phyloP scores from a whole-genome alignment of 495 filamentous ascomycete species.

The Podospora comata region DNA sequence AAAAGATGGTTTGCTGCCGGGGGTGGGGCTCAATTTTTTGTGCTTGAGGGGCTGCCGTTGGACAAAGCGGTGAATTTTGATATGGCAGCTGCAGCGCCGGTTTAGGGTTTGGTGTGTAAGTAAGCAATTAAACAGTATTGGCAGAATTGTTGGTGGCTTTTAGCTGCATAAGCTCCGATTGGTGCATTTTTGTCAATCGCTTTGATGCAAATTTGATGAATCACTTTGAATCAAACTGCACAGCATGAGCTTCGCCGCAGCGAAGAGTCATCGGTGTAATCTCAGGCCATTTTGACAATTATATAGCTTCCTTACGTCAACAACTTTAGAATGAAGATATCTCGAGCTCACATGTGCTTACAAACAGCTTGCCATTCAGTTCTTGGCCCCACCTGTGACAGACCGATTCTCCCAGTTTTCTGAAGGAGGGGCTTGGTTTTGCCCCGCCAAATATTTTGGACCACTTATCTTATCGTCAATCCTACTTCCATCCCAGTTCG shows the following conservation, averaged over 20 bases:
- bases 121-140: background rate
- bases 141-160: background rate
- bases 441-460: constrained; percentile 16
- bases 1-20: constrained; percentile 29
- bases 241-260: background rate
- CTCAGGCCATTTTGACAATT: background rate
- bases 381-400: background rate
- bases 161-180: constrained; percentile 1
- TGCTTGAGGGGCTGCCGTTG: constrained; percentile 25
- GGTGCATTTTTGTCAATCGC: background rate
- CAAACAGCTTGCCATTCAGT: background rate
- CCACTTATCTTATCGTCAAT: constrained; percentile 10
- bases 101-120: constrained; percentile 33
- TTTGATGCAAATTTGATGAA: background rate
- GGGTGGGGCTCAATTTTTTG: constrained; percentile 37
- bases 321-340: background rate
- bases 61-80: constrained; percentile 22
- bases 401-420: background rate
- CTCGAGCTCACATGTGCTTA: background rate
- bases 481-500: constrained; percentile 21
- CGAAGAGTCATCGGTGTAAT: background rate
- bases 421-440: constrained; percentile 1
- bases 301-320: background rate
- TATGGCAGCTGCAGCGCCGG: constrained; percentile 14
- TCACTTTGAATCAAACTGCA: background rate